A percentile compares a stretch with the other conserved stretches of the same genome.
These are phyloP conservation scores for Uronychia binucleata DNA, from an alignment of 73 alveolate genomes.

Conservation along the genomic window DNA sequence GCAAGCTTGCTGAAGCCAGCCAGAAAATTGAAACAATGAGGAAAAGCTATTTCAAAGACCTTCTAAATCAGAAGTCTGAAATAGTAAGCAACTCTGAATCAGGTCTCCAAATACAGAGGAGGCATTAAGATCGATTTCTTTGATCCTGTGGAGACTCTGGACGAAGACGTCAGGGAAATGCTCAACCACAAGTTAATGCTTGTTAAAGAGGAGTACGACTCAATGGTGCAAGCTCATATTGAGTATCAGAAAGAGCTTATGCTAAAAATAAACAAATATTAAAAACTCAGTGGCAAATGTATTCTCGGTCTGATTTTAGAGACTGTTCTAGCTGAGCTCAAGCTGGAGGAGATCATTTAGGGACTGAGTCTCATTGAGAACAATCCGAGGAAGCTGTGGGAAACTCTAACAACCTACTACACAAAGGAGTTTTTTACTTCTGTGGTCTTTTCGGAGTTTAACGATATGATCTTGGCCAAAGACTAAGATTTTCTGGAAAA, in stretches of 20 bases:
- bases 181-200: neutral
- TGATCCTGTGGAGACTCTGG: neutral
- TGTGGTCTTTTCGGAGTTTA: neutral
- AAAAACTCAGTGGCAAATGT: neutral
- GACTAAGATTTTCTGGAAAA: neutral
- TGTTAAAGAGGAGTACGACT: neutral
- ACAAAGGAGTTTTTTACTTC: neutral
- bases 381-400: neutral
- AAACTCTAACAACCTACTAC: neutral
- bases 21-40: neutral
- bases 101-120: neutral
- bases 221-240: neutral
- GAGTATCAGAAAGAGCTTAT: neutral
- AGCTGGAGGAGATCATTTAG: neutral
- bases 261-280: neutral
- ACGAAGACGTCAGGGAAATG: neutral
- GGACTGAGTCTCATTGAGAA: neutral
- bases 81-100: neutral
- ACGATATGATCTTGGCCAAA: neutral
- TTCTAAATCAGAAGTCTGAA: neutral
- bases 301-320: neutral
- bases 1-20: neutral
- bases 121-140: neutral
- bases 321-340: neutral
- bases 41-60: neutral